Evolutionary conservation across 2,329 filamentous ascomycete genomes (phyloP).

Genomic region (Zalaria sp.): DNA sequence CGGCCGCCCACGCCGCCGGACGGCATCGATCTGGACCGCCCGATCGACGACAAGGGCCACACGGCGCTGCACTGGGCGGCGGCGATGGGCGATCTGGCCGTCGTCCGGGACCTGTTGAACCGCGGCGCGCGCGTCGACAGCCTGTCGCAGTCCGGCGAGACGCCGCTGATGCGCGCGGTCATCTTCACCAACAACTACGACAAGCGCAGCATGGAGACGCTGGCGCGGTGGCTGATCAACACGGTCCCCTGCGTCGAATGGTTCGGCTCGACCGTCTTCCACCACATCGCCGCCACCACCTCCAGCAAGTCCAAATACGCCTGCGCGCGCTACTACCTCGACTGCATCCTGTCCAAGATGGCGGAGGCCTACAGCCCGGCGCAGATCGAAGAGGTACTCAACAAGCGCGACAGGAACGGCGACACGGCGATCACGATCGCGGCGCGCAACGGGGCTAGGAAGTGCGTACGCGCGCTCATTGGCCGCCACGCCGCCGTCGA

Average conservation of each 20-base stretch:
- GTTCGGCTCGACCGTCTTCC: slow-evolving; percentile 76
- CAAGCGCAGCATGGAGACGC: slow-evolving; percentile 73
- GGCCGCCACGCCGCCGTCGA: slow-evolving; percentile 71
- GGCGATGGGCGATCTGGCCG: slow-evolving; percentile 89
- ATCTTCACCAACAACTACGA: slow-evolving; percentile 96
- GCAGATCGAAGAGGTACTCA: slow-evolving; percentile 64
- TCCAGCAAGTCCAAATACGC: slow-evolving; percentile 74
- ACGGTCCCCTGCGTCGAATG: slow-evolving; percentile 71
- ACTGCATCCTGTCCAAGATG: slow-evolving; percentile 78
- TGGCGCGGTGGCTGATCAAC: slow-evolving; percentile 70
- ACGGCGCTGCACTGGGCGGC: slow-evolving; percentile 94
- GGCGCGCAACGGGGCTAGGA: slow-evolving; percentile 74
- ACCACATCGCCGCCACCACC: slow-evolving; percentile 84
- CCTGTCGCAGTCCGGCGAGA: slow-evolving; percentile 54
- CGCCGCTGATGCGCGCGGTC: slow-evolving; percentile 85
- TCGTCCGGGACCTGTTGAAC: slow-evolving; percentile 73
- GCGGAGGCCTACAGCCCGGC: slow-evolving; percentile 62
- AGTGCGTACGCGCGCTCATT: slow-evolving; percentile 51
- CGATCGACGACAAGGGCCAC: slow-evolving; percentile 87
- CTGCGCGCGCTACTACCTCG: slow-evolving; percentile 84
- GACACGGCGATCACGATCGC: slow-evolving; percentile 85
- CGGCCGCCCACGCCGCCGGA: slow-evolving; percentile 63
- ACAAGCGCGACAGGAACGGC: slow-evolving; percentile 70
- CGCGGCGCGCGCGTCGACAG: slow-evolving; percentile 64
- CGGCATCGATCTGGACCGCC: slow-evolving; percentile 76